Evolutionary conservation across 2,329 filamentous ascomycete species (phyloP), one percentile per base, ranked within the genome.

Genomic region (Paraconiothyrium brasiliense): DNA sequence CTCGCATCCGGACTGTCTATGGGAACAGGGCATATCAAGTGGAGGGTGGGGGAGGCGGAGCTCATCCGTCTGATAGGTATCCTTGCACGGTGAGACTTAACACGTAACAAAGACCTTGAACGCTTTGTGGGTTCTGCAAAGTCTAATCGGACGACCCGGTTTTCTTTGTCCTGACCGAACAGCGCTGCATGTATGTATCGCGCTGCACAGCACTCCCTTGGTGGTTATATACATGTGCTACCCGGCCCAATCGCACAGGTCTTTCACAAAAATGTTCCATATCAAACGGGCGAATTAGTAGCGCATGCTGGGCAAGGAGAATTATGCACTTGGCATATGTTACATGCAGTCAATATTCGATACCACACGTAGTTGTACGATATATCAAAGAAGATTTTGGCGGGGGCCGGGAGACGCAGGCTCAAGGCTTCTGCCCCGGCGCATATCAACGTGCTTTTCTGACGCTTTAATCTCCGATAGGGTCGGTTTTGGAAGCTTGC

Each of bases 31-130:
- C 54, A 24, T 57, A 65, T 56, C 59, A 61, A 24, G 30, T 48
- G 11, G 37, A 41, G 11, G 13, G 14, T 37, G 50, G 55, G 30
- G 44, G 51, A 14, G 48, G 48, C 1, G 57, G 35, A 3, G 35
- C 44, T 14, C 58, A 60, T 46, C 51, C 51, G 34, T n/a, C 34
- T 4, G 44, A 60, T 43, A 44, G 58, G 11, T 60, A 60, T 46
- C 51, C 58, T 16, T 60, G 58, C 32, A 37, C 35, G 8, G 35
- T 37, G 13, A 37, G 35, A 9, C 35, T 37, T 37, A 37, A 9
- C 35, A 37, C 8, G 35, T 37, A 37, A 14, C 11, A 11, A 30
- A 27, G 11, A 20, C 20, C 20, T 20, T 20, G 20, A 20, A 20
- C 20, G 20, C 20, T 20, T 20, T 1, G 1, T 20, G 20, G 1